These are phyloP conservation scores for Mrakia hoshinonis DNA, from an alignment of 768 basidiomycete genomes.

Conservation along the genomic window DNA sequence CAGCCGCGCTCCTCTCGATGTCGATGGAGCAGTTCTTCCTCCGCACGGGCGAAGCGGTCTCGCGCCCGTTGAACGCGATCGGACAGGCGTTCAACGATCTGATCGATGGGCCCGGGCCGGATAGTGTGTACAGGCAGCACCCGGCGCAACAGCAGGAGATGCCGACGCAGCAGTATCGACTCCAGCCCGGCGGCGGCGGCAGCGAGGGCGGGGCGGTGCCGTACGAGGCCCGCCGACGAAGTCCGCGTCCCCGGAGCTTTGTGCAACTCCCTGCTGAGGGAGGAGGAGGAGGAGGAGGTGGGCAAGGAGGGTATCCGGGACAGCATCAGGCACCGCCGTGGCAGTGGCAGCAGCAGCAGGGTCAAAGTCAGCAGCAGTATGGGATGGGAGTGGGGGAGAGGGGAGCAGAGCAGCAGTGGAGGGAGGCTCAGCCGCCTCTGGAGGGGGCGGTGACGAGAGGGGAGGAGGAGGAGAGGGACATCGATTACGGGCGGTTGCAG, in stretches of 20 bases:
- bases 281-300: not conserved
- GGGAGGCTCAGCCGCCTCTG: not conserved
- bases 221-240: conserved; percentile 16
- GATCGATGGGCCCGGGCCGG: conserved; percentile 17
- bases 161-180: no score
- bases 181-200: not conserved
- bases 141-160: not conserved
- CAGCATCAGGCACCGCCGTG: not conserved
- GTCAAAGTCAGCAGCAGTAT: not conserved
- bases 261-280: not conserved
- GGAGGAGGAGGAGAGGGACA: conserved; percentile 19
- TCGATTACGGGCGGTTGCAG: conserved; percentile 25
- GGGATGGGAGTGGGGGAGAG: not conserved
- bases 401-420: not conserved
- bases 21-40: conserved; percentile 74
- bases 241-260: conserved; percentile 15
- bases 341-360: not conserved
- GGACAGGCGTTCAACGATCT: conserved; percentile 35
- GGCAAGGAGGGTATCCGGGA: not conserved
- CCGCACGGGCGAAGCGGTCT: conserved; percentile 77
- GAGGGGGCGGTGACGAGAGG: not conserved
- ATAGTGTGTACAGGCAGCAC: no score
- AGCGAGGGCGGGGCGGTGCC: not conserved
- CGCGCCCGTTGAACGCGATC: conserved; percentile 36
- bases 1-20: conserved; percentile 47